Evolutionary conservation across 2,329 filamentous ascomycete species (phyloP), one percentile per base, ranked within the genome.

Genomic region (Teratosphaeria nubilosa): DNA sequence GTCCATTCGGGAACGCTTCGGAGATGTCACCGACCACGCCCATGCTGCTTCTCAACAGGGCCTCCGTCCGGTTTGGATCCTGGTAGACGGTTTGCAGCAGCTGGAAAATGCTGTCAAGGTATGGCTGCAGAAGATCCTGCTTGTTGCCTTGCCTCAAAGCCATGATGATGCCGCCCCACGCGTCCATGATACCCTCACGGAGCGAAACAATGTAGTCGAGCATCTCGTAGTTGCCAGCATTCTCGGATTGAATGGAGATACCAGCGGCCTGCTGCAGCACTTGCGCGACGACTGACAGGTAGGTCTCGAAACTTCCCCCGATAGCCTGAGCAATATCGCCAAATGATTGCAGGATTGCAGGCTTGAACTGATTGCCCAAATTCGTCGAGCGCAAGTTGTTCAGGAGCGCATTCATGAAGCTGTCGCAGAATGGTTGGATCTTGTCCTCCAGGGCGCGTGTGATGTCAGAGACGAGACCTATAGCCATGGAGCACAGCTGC

Each of bases 111-210:
- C 86, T 84, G 65, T 88, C 82, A 22, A 97, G 84, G 66, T 89
- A 95, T 60, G 85, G 88, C 68, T 86, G 82, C 31, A 96, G 81
- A 48, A 84, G 77, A 72, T 83, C 77, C 59, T 86, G 85, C 79
- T 92, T 92, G 69, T 78, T 79, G 69, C 86, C 89, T 55, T 81
- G 77, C 79, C 94, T 95, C 87, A 97, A 91, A 56, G 94, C 91
- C 73, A 92, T 86, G 70, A 99, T 91, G 65, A 96, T 94, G 65
- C 94, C 94, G 68, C 91, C 91, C 91, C 95, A 99, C 34, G 94
- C 94, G 80, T 99, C 94, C 87, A 97, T 96, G 65, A 99, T 97
- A 66, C 92, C 94, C 72, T 99, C 95, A 56, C 94, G 87, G 54
- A 99, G 82, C 22, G 91, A 96, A 63, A 95, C 84, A 66, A 99